phyloP scores from a whole-genome alignment of 371 early-diverging fungal genomes.

The Mortierella sp. region DNA sequence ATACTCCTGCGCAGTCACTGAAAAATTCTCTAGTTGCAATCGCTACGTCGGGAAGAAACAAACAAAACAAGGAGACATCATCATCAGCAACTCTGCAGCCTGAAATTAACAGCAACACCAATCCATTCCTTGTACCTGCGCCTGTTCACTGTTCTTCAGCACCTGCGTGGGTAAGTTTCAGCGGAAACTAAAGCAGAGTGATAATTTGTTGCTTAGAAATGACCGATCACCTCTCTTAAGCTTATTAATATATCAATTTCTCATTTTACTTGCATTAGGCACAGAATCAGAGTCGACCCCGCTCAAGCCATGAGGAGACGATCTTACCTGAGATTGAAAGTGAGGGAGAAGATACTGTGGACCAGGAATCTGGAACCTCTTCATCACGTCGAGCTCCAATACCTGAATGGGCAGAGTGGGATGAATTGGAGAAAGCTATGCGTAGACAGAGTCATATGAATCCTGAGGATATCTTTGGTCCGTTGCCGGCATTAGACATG shows the following conservation, averaged over 20 bases:
- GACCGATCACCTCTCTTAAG: neutral
- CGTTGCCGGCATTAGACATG: slow-evolving; percentile 33
- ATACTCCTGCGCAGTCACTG: neutral
- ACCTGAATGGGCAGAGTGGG: slow-evolving; percentile 37
- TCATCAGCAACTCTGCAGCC: neutral
- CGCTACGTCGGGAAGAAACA: neutral
- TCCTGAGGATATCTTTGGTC: slow-evolving; percentile 48
- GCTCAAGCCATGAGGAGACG: slow-evolving; percentile 15
- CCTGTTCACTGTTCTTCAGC: neutral
- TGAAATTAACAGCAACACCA: neutral
- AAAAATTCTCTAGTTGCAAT: neutral
- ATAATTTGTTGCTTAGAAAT: neutral
- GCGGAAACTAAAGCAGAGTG: neutral
- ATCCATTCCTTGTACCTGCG: slow-evolving; percentile 20
- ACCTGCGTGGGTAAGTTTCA: slow-evolving; percentile 12
- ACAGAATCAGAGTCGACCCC: neutral
- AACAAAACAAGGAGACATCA: neutral
- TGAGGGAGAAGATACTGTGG: slow-evolving; percentile 17
- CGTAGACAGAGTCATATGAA: slow-evolving; percentile 25
- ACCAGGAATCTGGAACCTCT: neutral
- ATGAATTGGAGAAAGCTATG: slow-evolving; percentile 31
- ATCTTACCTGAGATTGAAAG: slow-evolving; percentile 38
- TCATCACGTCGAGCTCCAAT: neutral
- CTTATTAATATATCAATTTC: neutral
- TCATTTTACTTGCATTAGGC: slow-evolving; percentile 3